These are phyloP conservation scores for Penicillium janthinellum DNA, from an alignment of 2,329 filamentous ascomycete genomes.

Conservation along the genomic window DNA sequence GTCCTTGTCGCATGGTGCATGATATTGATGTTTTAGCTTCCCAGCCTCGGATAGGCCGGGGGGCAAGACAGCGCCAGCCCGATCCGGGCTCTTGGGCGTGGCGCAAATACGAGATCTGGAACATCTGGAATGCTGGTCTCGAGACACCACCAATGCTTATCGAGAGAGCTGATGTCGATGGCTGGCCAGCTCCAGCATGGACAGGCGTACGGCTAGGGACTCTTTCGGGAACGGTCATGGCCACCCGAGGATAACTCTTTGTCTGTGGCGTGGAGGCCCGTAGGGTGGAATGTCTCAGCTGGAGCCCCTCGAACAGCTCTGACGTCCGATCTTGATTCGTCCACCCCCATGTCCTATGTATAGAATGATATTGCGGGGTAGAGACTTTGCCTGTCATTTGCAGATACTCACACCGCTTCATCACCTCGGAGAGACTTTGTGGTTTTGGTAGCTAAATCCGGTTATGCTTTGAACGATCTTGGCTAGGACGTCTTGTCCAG, in stretches of 20 bases:
- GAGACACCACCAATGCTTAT: conserved; percentile 21
- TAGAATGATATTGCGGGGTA: conserved; percentile 4
- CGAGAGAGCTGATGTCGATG: conserved; percentile 6
- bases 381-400: conserved; percentile 4
- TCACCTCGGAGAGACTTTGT: background rate
- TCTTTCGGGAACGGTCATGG: background rate
- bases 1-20: background rate
- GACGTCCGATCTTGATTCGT: conserved; percentile 5
- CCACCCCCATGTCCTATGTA: background rate
- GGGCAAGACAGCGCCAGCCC: background rate
- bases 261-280: background rate
- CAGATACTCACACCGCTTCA: conserved; percentile 8
- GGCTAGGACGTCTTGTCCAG: background rate
- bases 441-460: background rate
- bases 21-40: background rate
- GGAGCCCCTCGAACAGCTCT: background rate
- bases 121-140: conserved; percentile 8
- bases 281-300: conserved; percentile 16
- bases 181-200: conserved; percentile 8
- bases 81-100: conserved; percentile 11
- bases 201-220: background rate
- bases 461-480: background rate
- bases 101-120: conserved; percentile 32
- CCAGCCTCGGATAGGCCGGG: background rate
- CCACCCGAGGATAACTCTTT: background rate